These are phyloP conservation scores for Thamnidium elegans DNA, from an alignment of 192 early-diverging fungal genomes.

Conservation along the genomic window DNA sequence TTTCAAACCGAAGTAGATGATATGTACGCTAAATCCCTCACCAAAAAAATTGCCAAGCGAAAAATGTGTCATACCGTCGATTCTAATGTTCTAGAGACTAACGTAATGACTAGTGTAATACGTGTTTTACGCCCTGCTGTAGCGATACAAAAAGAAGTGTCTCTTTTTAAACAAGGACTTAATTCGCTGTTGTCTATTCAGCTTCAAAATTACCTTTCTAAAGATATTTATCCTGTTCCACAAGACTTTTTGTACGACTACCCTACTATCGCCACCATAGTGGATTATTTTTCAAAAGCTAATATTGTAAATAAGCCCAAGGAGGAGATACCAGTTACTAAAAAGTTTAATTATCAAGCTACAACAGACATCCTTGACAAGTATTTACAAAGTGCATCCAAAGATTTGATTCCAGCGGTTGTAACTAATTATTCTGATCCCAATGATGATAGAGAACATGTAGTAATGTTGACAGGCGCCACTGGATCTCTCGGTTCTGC, in stretches of 20 bases:
- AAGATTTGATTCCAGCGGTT: conserved; percentile 1
- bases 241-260: conserved; percentile 30
- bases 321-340: no score
- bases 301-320: not conserved
- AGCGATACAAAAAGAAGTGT: not conserved
- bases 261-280: conserved; percentile 7
- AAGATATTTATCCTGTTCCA: conserved; percentile 2
- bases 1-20: conserved; percentile 46
- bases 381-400: conserved; percentile 14
- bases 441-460: conserved; percentile 6
- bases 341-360: not conserved
- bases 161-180: conserved; percentile 31
- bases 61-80: not conserved
- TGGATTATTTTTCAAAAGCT: no score
- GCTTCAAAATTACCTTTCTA: conserved; percentile 16
- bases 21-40: conserved; percentile 44
- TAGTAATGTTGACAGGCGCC: conserved; percentile 35
- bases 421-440: not conserved
- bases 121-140: not conserved
- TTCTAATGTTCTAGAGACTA: not conserved
- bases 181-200: conserved; percentile 25
- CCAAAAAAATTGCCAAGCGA: not conserved
- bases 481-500: conserved; percentile 36
- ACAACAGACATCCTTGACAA: conserved; percentile 6
- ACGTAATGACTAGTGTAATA: not conserved